Base-by-base conservation (phyloP, 768 basidiomycete genomes). In the Pisolithus albus region DNA sequence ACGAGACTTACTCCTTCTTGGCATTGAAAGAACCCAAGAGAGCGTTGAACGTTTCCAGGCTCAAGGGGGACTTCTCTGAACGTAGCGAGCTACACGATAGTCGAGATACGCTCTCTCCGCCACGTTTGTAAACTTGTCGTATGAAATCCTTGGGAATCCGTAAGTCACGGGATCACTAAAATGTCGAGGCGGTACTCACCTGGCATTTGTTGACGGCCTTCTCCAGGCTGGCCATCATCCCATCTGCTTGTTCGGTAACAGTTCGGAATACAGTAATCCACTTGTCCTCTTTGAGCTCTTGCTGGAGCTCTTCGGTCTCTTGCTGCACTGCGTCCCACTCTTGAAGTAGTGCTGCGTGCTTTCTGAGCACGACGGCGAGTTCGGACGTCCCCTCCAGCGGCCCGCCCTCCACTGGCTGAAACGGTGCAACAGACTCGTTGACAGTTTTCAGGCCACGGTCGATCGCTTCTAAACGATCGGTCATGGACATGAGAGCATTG, bases 281-380 rank as follows among this genome's bases (percentile, higher is more conserved):
- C 61, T 94, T 94, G 70, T 97, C 95, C 68, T 97, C 95, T 70
- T 90, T 93, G 56, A 98, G 74, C 69, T 99, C 96, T 61, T 94
- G 92, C 56, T 86, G 76, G 52, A 97, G 70, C 24, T 85, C 81
- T 41, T 88, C 84, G 50, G 85, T 87, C 60, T 92, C 88, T 50
- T 81, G 80, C 63, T 86, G 84, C 9, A 92, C 79, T 9, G 80
- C 70, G 53, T 88, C 83, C 93, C 92, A 97, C 38, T 94, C 92
- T 9, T 73, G 66, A 28, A 82, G 59, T 47, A 95, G 71, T 10
- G 84, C 75, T 13, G 81, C 77, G 63, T 92, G 84, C 62, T 94
- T 93, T 52, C 84, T 78, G 43, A 87, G 69, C 37, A 91, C 70
- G 2, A 79, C 68, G 36, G 57, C 50, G 36, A 61, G 62, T 39